Conservation (phyloP, 306 rosid genomes). For the Inga oerstediana region DNA sequence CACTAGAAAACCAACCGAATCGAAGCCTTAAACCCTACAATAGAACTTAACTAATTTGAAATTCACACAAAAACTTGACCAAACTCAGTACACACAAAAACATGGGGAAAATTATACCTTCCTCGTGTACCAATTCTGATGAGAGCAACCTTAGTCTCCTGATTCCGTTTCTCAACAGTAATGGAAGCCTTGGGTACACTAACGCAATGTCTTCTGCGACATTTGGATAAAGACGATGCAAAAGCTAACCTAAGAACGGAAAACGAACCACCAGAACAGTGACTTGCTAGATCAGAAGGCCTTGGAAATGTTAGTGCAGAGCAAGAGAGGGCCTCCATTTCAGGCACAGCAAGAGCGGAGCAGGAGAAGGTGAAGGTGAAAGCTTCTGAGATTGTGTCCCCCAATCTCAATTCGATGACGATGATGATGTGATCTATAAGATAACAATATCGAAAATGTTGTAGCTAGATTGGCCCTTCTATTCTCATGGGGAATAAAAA, state of each 20-base stretch:
- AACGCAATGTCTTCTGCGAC: conserved; percentile 27
- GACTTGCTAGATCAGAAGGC: not conserved
- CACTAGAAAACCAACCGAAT: not conserved
- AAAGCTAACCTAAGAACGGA: conserved; percentile 33
- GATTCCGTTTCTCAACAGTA: conserved; percentile 69
- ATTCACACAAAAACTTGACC: not conserved
- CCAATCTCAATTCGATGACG: not conserved
- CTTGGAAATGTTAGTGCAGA: not conserved
- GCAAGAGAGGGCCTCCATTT: conserved; percentile 33
- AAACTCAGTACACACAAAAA: not conserved
- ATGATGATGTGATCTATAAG: not conserved
- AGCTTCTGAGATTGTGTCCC: not conserved
- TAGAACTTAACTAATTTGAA: not conserved
- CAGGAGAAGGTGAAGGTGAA: not conserved
- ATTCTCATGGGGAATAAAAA: not conserved
- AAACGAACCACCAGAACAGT: not conserved
- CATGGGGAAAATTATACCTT: conserved; percentile 53
- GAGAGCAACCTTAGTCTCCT: conserved; percentile 58
- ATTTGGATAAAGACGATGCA: conserved; percentile 40
- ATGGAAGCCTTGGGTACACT: conserved; percentile 60
- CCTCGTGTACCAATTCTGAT: conserved; percentile 89
- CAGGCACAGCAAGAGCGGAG: not conserved
- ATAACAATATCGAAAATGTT: not conserved
- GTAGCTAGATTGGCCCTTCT: not conserved
- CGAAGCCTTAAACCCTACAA: not conserved